These are phyloP conservation scores for Leishmania major DNA, from an alignment of 208 protist genomes.

Conservation along the genomic window DNA sequence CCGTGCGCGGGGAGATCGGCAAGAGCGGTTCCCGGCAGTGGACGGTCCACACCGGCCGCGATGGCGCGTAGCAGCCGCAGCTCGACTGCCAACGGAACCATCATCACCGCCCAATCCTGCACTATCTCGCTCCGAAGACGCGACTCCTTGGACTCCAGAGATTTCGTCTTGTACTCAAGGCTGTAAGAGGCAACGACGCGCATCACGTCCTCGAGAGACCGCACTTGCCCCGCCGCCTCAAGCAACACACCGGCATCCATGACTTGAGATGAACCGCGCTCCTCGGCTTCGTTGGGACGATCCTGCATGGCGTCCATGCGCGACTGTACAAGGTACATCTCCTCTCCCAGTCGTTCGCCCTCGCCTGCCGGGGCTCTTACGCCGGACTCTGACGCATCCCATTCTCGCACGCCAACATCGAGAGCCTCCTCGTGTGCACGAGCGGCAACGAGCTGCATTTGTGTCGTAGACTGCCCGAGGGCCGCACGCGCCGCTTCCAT, in stretches of 20 bases:
- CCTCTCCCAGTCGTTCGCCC: neutral
- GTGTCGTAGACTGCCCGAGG: neutral
- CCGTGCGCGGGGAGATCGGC: too few species aligned
- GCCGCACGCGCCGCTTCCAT: neutral
- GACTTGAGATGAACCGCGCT: neutral
- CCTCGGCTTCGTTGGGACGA: neutral
- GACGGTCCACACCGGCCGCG: too few species aligned
- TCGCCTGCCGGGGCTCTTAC: neutral
- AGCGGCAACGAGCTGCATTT: neutral
- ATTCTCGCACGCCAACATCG: neutral
- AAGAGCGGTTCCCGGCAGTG: too few species aligned
- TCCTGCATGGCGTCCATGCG: neutral
- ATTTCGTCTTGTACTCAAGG: constrained; percentile 2
- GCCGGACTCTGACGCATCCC: neutral
- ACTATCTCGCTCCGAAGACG: constrained; percentile 11
- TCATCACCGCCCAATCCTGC: constrained; percentile 16
- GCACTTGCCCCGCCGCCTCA: constrained; percentile 2
- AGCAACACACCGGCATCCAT: neutral
- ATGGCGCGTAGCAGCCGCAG: too few species aligned
- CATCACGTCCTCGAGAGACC: constrained; percentile 3
- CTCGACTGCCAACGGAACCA: too few species aligned
- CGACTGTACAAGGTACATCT: neutral
- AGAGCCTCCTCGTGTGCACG: neutral
- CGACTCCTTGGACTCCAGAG: constrained; percentile 10
- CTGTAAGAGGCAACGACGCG: neutral